Base-by-base conservation (phyloP, 2,329 filamentous ascomycete species). In the Tolypocladium album region DNA sequence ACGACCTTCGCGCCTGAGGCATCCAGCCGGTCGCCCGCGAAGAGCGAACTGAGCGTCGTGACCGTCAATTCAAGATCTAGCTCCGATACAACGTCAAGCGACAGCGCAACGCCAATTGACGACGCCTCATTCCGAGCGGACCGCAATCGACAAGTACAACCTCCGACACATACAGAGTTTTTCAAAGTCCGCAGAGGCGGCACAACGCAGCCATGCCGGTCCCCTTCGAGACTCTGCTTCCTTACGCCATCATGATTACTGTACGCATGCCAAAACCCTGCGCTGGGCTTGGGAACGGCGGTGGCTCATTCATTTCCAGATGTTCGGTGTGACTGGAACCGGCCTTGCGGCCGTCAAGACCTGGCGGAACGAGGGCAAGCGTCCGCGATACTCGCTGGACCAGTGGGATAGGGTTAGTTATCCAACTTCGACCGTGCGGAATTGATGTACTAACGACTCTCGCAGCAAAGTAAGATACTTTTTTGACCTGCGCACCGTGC, bases 211-310 rank as follows among this genome's bases (percentile, higher is more conserved):
- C 59, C 62, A 87, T 87, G 84, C 81, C 82, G 61, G 75, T 87
- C 64, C 84, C 84, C 56, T 87, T 86, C 75, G 84, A 87, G 74
- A 76, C 83, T 57, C 70, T 87, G 65, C 77, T 87, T 73, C 84
- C 84, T 52, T 87, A 86, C 73, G 84, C 76, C 72, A 86, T 87
- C 78, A 82, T 87, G 72, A 72, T 83, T 67, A 78, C 74, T 69
- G 84, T 87, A 79, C 73, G 82, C 71, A 9, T 27, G 57, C 58
- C 56, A 53, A 36, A n/a, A 61, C 56, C 59, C 57, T 40, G 61
- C 50, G 58, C 59, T 27, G 31, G 43, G 34, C n/a, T 38, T 36
- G 58, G 43, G 61, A 53, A 36, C 22, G 34, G 58, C 55, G 24
- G 45, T 57, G 57, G 62, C 69, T 75, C 60, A 74, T 60, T 55